phyloP scores from a whole-genome alignment of 1,284 basidiomycete species.

The Leccinum ponderosum region DNA sequence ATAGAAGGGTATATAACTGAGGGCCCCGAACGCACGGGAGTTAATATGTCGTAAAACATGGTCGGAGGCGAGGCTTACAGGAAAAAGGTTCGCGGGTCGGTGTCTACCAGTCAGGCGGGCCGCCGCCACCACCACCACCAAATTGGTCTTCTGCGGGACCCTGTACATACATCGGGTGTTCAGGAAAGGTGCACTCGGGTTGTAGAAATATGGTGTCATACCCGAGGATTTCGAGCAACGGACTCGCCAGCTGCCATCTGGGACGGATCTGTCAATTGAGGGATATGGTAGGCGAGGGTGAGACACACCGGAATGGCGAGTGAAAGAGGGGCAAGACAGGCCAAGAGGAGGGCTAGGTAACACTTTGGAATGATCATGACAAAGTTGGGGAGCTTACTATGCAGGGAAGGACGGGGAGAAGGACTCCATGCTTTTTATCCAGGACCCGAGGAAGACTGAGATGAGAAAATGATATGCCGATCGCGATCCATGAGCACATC shows the following conservation, averaged over 20 bases:
- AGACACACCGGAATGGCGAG: constrained; percentile 24
- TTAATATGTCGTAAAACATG: constrained; percentile 6
- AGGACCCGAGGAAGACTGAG: constrained; percentile 6
- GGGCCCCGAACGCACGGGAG: constrained; percentile 4
- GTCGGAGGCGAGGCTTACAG: constrained; percentile 13
- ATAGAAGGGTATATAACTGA: neutral
- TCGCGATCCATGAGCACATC: constrained; percentile 18
- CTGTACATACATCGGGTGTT: constrained; percentile 8
- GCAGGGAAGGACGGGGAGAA: neutral
- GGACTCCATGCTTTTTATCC: constrained; percentile 25
- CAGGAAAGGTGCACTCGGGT: neutral
- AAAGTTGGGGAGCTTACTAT: constrained; percentile 1
- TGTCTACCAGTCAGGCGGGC: constrained; percentile 28
- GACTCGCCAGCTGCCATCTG: constrained; percentile 15
- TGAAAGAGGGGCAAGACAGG: constrained; percentile 24
- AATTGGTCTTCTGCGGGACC: constrained; percentile 19
- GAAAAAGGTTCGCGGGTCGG: neutral
- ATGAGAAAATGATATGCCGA: constrained; percentile 27
- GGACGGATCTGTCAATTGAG: neutral
- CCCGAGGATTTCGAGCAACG: constrained; percentile 9
- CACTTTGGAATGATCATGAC: constrained; percentile 23
- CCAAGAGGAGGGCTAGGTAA: constrained; percentile 23
- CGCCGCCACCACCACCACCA: constrained; percentile 12
- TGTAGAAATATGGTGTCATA: constrained; percentile 7
- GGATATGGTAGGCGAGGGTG: neutral